These are phyloP conservation scores for Ophiostoma angusticollis DNA, from an alignment of 2,329 filamentous ascomycete genomes.

Conservation along the genomic window DNA sequence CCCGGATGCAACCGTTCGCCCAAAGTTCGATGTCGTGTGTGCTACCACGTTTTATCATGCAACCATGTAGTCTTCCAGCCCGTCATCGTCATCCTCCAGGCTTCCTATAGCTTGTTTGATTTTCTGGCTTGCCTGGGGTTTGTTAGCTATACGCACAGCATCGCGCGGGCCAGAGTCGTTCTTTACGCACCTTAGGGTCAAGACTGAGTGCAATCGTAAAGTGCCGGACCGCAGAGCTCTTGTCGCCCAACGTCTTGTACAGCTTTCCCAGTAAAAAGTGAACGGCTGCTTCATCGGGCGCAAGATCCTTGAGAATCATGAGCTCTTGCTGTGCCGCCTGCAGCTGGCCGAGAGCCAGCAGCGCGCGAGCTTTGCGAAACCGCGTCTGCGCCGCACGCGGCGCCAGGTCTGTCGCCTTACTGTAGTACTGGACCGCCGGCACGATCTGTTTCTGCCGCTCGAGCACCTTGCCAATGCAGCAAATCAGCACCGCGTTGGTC, in stretches of 20 bases:
- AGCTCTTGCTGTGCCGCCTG: slow-evolving; percentile 69
- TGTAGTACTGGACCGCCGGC: slow-evolving; percentile 69
- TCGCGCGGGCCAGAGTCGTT: no score
- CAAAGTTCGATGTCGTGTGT: not conserved
- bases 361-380: slow-evolving; percentile 82
- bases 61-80: slow-evolving; percentile 55
- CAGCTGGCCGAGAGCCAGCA: slow-evolving; percentile 62
- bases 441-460: slow-evolving; percentile 78
- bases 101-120: slow-evolving; percentile 97
- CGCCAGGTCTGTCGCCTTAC: slow-evolving; percentile 67
- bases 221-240: slow-evolving; percentile 73
- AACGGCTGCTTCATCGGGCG: slow-evolving; percentile 88
- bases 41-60: slow-evolving; percentile 25
- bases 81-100: slow-evolving; percentile 67
- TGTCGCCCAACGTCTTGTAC: slow-evolving; percentile 60
- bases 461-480: slow-evolving; percentile 79
- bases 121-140: slow-evolving; percentile 66
- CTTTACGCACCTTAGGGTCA: slow-evolving; percentile 96
- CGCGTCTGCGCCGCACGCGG: slow-evolving; percentile 71
- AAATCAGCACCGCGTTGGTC: slow-evolving; percentile 82
- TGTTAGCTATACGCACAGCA: no score
- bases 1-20: not conserved
- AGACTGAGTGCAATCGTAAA: slow-evolving; percentile 91
- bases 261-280: slow-evolving; percentile 86
- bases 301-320: slow-evolving; percentile 76